Percentiles rank a stretch among this genome's conserved stretches.
Evolutionary conservation across 495 filamentous ascomycete genomes (phyloP).

Genomic region (Daldinia childiae): DNA sequence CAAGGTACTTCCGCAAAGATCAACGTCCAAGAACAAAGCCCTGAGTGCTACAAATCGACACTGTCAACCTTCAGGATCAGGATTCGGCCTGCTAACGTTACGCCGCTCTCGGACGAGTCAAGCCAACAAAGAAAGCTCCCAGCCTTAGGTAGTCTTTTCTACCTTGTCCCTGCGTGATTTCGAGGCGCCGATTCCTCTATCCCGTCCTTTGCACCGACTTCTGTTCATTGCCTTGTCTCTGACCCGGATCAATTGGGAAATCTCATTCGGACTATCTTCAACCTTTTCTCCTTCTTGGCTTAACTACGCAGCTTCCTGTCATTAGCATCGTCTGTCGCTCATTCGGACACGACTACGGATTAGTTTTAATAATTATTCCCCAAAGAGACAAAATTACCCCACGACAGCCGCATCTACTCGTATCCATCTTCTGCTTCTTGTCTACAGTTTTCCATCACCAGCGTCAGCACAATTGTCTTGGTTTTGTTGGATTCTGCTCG

Average conservation of each 20-base stretch:
- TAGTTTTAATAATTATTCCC: slow-evolving; percentile 41
- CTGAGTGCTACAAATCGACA: slow-evolving; percentile 23
- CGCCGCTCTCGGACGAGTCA: slow-evolving; percentile 40
- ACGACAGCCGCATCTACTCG: slow-evolving; percentile 35
- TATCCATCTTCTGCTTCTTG: slow-evolving; percentile 46
- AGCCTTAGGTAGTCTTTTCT: slow-evolving; percentile 15
- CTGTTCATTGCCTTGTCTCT: slow-evolving; percentile 21
- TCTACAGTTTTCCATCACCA: slow-evolving; percentile 40
- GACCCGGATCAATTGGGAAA: slow-evolving; percentile 30
- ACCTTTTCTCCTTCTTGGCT: slow-evolving; percentile 51
- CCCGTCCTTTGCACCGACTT: slow-evolving; percentile 32
- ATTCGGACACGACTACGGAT: slow-evolving; percentile 41
- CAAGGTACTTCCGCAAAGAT: slow-evolving; percentile 21
- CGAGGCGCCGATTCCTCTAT: slow-evolving; percentile 14
- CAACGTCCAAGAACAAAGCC: slow-evolving; percentile 32
- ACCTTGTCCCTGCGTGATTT: slow-evolving; percentile 30
- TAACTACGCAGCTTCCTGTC: slow-evolving; percentile 41
- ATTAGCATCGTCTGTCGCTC: slow-evolving; percentile 36
- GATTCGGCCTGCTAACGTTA: slow-evolving; percentile 14
- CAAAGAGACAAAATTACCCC: slow-evolving; percentile 20
- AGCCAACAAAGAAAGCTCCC: slow-evolving; percentile 40
- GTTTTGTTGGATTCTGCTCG: slow-evolving; percentile 37
- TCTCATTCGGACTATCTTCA: slow-evolving; percentile 17
- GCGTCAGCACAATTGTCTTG: slow-evolving; percentile 27
- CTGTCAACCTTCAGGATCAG: slow-evolving; percentile 22